Base-by-base conservation (phyloP, 2,329 filamentous ascomycete genomes). In the Ophiostoma ips region DNA sequence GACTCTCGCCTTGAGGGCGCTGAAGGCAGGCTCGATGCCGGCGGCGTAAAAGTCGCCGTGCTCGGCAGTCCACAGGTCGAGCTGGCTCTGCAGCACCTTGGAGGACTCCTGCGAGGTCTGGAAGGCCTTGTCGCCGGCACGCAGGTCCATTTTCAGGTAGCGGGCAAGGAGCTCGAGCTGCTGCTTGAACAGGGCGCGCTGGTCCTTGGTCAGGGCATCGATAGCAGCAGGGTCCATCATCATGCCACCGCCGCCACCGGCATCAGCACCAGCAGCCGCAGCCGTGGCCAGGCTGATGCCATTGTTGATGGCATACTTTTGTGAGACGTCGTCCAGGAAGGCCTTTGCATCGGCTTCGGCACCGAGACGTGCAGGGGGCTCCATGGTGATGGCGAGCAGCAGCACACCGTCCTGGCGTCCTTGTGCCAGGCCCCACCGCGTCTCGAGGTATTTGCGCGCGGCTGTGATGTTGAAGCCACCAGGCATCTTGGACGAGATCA, bases 221-320 rank as follows among this genome's bases (percentile, higher is more conserved):
- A 98, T 83, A 49, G 92, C 92, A 36, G 90, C 92, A 9, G 92
- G 92, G 61, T 98, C 92, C 89, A 98, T 96, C 87, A 98, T 95
- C 92, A 98, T 96, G 63, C 89, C 90, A 57, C 78, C 84, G 56
- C 78, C 84, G 51, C 73, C 78, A 54, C 76, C 84, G 50, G 74
- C 83, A 50, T 80, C 84, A 54, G 77, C 77, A 56, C 87, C 87
- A 53, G 82, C 83, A 48, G 83, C 78, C 24, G 86, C 76, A 28
- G 84, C 81, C 7, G 84, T 80, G 5, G 88, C 83, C 53, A 98
- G 71, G 64, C 73, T 94, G 66, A 98, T 81, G 53, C 92, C 92
- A 43, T 85, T 83, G 54, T 79, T 81, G 28, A 79, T 68, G 47
- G 92, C 90, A 64, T 96, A 96, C 65, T 95, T 94, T 61, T 95